These are phyloP conservation scores for Fusarium albosuccineum DNA, from an alignment of 2,329 filamentous ascomycete species.

Conservation along the genomic window DNA sequence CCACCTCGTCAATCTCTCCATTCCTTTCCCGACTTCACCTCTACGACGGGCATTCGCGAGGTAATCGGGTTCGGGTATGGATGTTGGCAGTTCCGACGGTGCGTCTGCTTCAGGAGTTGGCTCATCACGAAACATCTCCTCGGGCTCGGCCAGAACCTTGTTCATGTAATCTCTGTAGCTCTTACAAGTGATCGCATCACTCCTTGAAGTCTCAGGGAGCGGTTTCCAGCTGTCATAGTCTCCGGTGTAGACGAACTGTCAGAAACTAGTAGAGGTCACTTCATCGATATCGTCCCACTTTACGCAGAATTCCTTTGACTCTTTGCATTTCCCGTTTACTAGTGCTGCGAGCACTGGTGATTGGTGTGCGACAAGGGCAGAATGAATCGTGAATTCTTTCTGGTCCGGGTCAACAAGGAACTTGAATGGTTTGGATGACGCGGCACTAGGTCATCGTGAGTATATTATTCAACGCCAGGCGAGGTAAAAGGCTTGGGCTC, in stretches of 20 bases:
- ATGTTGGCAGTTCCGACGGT: no score
- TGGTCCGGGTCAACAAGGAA: constrained; percentile 1
- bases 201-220: background rate
- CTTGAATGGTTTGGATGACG: constrained; percentile 8
- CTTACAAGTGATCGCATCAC: background rate
- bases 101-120: no score
- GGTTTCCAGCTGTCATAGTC: constrained; percentile 2
- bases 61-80: no score
- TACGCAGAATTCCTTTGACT: background rate
- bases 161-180: no score
- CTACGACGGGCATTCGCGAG: no score
- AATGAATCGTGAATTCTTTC: constrained; percentile 9
- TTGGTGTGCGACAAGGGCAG: constrained; percentile 7
- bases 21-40: background rate
- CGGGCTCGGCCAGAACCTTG: no score
- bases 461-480: background rate
- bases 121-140: no score
- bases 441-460: background rate
- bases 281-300: constrained; percentile 11
- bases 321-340: background rate
- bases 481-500: background rate
- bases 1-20: background rate
- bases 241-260: constrained; percentile 7
- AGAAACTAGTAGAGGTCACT: constrained; percentile 7
- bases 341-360: background rate